These are phyloP conservation scores for Thalassiosira mediterranea DNA, from an alignment of 352 stramenopile species.

Conservation along the genomic window DNA sequence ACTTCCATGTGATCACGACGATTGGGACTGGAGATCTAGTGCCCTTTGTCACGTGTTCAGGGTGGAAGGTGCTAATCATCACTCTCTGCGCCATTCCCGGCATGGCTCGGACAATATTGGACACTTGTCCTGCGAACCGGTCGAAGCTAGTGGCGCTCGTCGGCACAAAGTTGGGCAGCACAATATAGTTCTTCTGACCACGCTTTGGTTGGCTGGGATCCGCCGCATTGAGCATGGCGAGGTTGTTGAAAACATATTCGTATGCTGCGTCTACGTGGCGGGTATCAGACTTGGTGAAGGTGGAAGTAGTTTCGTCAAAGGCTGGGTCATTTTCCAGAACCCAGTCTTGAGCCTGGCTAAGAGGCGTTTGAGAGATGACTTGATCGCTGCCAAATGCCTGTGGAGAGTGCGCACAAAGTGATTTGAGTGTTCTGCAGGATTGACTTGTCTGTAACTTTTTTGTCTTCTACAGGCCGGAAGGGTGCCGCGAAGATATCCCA, in stretches of 20 bases:
- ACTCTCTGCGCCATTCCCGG: constrained; percentile 55
- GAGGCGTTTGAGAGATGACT: constrained; percentile 54
- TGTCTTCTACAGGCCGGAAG: no score
- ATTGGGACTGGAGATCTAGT: constrained; percentile 69
- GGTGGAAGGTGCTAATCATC: constrained; percentile 66
- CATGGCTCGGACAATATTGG: constrained; percentile 62
- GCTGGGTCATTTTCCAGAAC: constrained; percentile 59
- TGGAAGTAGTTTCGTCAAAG: constrained; percentile 49
- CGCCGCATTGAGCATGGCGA: constrained; percentile 62
- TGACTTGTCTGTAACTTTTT: no score
- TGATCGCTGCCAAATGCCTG: constrained; percentile 64
- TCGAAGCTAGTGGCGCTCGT: constrained; percentile 70
- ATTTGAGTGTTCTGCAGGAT: no score
- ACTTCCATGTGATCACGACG: constrained; percentile 70
- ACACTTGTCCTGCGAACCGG: constrained; percentile 66
- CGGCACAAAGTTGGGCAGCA: constrained; percentile 73
- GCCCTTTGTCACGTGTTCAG: constrained; percentile 65
- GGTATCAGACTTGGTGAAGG: constrained; percentile 69
- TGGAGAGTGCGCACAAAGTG: neutral
- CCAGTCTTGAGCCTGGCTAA: constrained; percentile 69
- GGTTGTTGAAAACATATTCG: constrained; percentile 79
- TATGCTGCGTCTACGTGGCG: constrained; percentile 72
- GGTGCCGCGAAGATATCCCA: no score
- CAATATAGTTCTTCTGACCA: constrained; percentile 68
- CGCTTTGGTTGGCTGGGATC: constrained; percentile 32